Conservation (phyloP, 1,139 yeast species). For the Lodderomyces theae region DNA sequence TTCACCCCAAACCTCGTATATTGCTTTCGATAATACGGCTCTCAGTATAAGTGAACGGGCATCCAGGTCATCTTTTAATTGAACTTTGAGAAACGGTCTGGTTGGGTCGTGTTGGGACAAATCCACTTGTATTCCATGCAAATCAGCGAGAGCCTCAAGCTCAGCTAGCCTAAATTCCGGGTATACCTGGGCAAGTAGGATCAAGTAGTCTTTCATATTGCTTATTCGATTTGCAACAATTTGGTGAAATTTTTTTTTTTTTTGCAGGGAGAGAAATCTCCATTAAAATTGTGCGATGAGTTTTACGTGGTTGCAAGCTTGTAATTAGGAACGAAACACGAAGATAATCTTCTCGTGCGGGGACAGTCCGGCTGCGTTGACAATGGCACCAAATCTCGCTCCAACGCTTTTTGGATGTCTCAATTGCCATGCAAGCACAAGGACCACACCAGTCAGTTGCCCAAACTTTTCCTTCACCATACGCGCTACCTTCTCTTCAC, state of each 20-base stretch:
- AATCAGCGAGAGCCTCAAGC: conserved; percentile 75
- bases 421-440: too few relatives aligned
- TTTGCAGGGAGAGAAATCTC: neutral
- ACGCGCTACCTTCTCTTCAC: too few relatives aligned
- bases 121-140: conserved; percentile 56
- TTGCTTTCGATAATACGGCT: conserved; percentile 68
- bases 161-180: conserved; percentile 79
- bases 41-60: conserved; percentile 65
- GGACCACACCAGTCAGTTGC: too few relatives aligned
- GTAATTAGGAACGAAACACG: too few relatives aligned
- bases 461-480: too few relatives aligned
- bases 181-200: conserved; percentile 82
- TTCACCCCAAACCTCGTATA: conserved; percentile 83
- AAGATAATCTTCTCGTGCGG: too few relatives aligned
- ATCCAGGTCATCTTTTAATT: conserved; percentile 59
- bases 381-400: too few relatives aligned
- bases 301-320: too few relatives aligned
- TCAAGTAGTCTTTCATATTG: conserved; percentile 58
- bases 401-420: too few relatives aligned
- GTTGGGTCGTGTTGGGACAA: conserved; percentile 55
- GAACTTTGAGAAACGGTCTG: conserved; percentile 70
- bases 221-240: neutral
- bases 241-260: neutral
- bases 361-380: too few relatives aligned
- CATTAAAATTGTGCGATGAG: too few relatives aligned